A percentile compares a stretch with the other conserved stretches of the same genome.
Evolutionary conservation across 2,329 filamentous ascomycete genomes (phyloP).

Genomic region (Truncatella angustata): DNA sequence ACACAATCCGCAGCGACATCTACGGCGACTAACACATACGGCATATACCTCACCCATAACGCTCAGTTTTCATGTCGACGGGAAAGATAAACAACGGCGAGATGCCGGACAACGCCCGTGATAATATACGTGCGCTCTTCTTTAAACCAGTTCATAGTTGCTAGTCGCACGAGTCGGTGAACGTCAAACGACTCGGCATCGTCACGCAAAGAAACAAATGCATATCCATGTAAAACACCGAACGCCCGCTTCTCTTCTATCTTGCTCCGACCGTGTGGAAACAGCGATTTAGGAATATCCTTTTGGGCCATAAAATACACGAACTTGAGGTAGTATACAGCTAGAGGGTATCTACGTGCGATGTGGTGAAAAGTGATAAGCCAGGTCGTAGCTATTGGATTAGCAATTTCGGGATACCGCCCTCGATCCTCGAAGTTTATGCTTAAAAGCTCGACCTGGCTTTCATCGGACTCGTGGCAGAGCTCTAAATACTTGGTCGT

Average conservation of each 20-base stretch:
- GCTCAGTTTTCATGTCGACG: background rate
- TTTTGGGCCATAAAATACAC: constrained; percentile 14
- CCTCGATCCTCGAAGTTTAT: constrained; percentile 25
- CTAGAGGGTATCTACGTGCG: constrained; percentile 17
- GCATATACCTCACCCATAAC: background rate
- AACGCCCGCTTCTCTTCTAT: background rate
- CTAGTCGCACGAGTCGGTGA: constrained; percentile 29
- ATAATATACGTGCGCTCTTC: background rate
- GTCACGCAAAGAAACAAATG: constrained; percentile 25
- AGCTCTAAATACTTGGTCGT: constrained; percentile 19
- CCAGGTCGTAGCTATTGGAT: constrained; percentile 30
- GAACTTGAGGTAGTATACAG: constrained; percentile 25
- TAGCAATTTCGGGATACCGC: constrained; percentile 19
- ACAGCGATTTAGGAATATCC: background rate
- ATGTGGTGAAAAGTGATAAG: constrained; percentile 31
- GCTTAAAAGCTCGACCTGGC: constrained; percentile 20
- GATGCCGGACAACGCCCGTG: background rate
- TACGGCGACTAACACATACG: background rate
- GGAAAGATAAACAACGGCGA: background rate
- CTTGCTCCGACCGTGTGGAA: background rate
- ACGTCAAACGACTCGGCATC: constrained; percentile 21
- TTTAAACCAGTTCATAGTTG: constrained; percentile 27
- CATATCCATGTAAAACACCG: constrained; percentile 2
- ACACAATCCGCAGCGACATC: background rate
- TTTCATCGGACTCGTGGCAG: constrained; percentile 15